Conservation (phyloP, 1,139 yeast species). For the Wickerhamomyces sp. region DNA sequence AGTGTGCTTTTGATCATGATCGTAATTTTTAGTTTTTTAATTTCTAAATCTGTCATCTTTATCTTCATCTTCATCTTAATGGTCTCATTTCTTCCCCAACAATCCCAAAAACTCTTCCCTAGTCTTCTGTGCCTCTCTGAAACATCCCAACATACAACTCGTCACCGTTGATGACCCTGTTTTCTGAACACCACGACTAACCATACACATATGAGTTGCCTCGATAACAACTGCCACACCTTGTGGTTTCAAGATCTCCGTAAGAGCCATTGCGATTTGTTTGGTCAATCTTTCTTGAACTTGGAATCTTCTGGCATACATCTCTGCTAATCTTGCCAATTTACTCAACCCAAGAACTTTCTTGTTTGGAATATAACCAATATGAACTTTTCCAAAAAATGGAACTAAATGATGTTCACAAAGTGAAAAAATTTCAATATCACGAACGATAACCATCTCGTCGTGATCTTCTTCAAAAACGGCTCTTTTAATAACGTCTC, state of each 20-base stretch:
- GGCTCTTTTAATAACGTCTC: conserved; percentile 87
- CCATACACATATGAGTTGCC: conserved; percentile 99
- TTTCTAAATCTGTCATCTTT: too few species aligned
- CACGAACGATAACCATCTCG: conserved; percentile 97
- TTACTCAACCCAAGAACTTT: conserved; percentile 92
- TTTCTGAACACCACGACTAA: conserved; percentile 94
- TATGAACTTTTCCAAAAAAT: conserved; percentile 92
- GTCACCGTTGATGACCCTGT: conserved; percentile 92
- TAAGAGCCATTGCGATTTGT: conserved; percentile 93
- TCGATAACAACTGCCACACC: conserved; percentile 98
- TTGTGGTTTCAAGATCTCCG: conserved; percentile 85
- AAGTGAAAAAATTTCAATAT: conserved; percentile 84
- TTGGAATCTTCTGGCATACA: conserved; percentile 92
- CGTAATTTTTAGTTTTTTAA: too few species aligned
- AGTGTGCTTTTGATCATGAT: too few species aligned
- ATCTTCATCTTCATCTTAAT: too few species aligned
- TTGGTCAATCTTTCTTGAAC: conserved; percentile 96
- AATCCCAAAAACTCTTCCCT: conserved; percentile 93
- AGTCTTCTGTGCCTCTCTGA: conserved; percentile 88
- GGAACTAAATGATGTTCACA: conserved; percentile 99
- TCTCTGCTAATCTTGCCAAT: conserved; percentile 91
- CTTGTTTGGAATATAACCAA: conserved; percentile 93
- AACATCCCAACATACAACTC: conserved; percentile 95
- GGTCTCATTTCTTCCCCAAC: conserved; percentile 46
- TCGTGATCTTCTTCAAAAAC: conserved; percentile 98